Evolutionary conservation across 2,329 filamentous ascomycete genomes (phyloP), one percentile per base, ranked within the genome.

Genomic region (Penicillium sp.): DNA sequence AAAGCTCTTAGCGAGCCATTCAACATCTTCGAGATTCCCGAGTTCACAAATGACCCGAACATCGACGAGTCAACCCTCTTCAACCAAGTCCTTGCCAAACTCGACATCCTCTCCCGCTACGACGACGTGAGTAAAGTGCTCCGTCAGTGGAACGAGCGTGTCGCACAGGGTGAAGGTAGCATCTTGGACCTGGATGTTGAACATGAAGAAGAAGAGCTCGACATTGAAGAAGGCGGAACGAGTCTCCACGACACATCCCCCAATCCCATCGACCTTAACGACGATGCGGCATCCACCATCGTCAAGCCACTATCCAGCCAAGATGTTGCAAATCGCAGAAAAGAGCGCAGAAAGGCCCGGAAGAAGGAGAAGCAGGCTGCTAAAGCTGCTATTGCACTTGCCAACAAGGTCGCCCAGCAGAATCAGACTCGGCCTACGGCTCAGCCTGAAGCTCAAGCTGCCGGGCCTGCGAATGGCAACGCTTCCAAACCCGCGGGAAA

Each of bases 1-100:
- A 99, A 98, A 79, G 93, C 89, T 0, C 82, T 85, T 27, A 88
- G 84, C 56, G 91, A 99, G 74, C 95, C 95, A 0, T 85, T 86
- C 77, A 98, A 98, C 68, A 82, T 95, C 22, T 77, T 98, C 10
- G 81, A 87, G 64, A 83, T 98, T 22, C 90, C 92, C 0, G 92
- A 96, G 75, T 97, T 95, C 70, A 75, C 68, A 19, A 73, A 71
- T 40, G 80, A 73, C 35, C 72, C 78, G 3, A 71, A 77, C 51
- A 67, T 77, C 60, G 68, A 76, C 31, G 75, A 75, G 39, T 69
- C 73, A 3, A 76, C 78, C 52, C 78, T 82, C 3, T 73, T 88
- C 36, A 69, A 73, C 1, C 79, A 82, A 50, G 79, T 87, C 10
- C 77, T 82, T 11, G 74, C 74, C 1, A 85, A 84, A 60, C 71